These are phyloP conservation scores for Cyclanthera cordifolia DNA, from an alignment of 306 rosid species.

Conservation along the genomic window DNA sequence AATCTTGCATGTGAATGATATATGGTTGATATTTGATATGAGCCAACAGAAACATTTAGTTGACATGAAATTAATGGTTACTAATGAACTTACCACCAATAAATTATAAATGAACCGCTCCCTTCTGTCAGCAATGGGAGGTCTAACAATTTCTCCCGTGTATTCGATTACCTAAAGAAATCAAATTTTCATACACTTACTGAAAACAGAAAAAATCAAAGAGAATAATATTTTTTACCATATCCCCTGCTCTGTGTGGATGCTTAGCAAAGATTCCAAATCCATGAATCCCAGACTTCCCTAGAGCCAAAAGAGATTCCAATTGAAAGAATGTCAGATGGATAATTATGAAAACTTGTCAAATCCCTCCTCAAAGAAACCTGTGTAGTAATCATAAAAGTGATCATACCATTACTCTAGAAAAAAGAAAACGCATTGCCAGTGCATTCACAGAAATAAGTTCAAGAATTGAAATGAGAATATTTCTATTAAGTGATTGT, in stretches of 20 bases:
- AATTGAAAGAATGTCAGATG: not conserved
- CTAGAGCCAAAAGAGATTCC: constrained; percentile 24
- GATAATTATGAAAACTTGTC: not conserved
- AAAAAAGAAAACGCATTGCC: not conserved
- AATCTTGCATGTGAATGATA: no score
- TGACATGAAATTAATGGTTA: constrained; percentile 10
- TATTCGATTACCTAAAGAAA: constrained; percentile 77
- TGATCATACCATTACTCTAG: not conserved
- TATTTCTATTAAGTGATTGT: not conserved
- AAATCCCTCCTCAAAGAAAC: not conserved
- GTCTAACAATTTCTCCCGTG: constrained; percentile 93
- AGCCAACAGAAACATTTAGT: no score
- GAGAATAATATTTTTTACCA: constrained; percentile 39
- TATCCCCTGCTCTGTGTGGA: constrained; percentile 96
- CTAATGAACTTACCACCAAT: constrained; percentile 62
- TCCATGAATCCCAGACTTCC: constrained; percentile 98
- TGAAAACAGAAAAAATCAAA: not conserved
- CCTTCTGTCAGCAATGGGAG: constrained; percentile 90
- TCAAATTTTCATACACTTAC: constrained; percentile 3
- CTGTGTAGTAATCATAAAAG: not conserved
- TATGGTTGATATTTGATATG: no score
- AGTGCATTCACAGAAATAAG: not conserved
- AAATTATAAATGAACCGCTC: constrained; percentile 93
- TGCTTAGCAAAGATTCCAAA: constrained; percentile 96
- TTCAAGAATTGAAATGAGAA: not conserved